phyloP scores from a whole-genome alignment of 2,329 filamentous ascomycete genomes.

The Sclerotinia nivalis region DNA sequence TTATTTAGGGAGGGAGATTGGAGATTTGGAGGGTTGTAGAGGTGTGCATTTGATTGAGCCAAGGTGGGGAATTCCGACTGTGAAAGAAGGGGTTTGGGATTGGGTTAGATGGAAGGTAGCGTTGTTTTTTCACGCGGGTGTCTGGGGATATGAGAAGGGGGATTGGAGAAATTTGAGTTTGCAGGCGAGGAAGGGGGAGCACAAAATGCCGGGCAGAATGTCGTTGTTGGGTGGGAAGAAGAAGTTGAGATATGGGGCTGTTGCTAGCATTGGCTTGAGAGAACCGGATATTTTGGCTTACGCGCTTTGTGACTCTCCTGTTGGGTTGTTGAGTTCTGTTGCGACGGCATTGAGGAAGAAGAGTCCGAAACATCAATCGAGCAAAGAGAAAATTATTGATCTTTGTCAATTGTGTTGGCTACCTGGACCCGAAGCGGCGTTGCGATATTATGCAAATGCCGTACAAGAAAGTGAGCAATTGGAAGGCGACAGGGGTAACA shows the following conservation, averaged over 20 bases:
- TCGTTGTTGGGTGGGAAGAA: constrained; percentile 22
- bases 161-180: constrained; percentile 51
- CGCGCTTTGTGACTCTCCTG: constrained; percentile 62
- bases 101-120: constrained; percentile 60
- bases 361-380: constrained; percentile 46
- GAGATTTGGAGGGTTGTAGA: constrained; percentile 54
- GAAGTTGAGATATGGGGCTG: constrained; percentile 23
- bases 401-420: constrained; percentile 65
- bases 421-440: constrained; percentile 61
- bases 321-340: constrained; percentile 57
- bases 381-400: constrained; percentile 57
- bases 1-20: constrained; percentile 51
- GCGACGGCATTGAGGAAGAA: constrained; percentile 50
- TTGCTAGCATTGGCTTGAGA: constrained; percentile 31
- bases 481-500: constrained; percentile 18
- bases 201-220: constrained; percentile 12
- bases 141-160: constrained; percentile 57
- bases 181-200: not conserved
- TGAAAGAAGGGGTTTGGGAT: constrained; percentile 47
- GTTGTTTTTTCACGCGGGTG: constrained; percentile 48
- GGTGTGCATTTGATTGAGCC: constrained; percentile 64
- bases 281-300: constrained; percentile 52
- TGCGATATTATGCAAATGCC: constrained; percentile 55
- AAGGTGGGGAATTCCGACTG: constrained; percentile 51
- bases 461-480: constrained; percentile 29